These are phyloP conservation scores for Kwoniella pini DNA, from an alignment of 768 basidiomycete genomes.

Conservation along the genomic window DNA sequence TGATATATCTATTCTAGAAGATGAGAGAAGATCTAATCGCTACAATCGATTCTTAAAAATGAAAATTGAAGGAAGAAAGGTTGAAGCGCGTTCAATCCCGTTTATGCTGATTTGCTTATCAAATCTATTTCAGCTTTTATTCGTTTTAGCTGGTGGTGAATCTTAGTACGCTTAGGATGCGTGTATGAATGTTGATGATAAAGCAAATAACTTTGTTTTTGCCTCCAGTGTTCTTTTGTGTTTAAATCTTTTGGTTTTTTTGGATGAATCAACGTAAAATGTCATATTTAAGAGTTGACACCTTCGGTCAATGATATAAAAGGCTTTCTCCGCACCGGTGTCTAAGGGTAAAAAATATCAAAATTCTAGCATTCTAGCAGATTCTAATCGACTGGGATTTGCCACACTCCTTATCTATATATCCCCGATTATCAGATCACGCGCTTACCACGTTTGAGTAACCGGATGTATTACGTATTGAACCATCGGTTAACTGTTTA, in stretches of 20 bases:
- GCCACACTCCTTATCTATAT: constrained; percentile 11
- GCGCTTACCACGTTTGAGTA: neutral
- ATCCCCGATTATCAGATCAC: constrained; percentile 1
- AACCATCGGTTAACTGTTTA: constrained; percentile 1
- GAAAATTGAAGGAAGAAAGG: neutral
- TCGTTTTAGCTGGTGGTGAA: constrained; percentile 12
- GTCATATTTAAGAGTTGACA: neutral
- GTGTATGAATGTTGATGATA: constrained; percentile 2
- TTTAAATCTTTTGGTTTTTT: neutral
- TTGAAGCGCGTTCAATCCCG: neutral
- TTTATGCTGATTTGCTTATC: neutral
- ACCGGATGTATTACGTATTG: constrained; percentile 2
- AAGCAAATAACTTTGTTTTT: constrained; percentile 3
- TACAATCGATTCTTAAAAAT: constrained; percentile 4
- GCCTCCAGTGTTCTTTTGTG: constrained; percentile 6
- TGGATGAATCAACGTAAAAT: neutral
- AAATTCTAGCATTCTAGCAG: constrained; percentile 6
- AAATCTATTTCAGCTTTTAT: neutral
- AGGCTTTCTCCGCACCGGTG: no score
- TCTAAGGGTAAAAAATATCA: no score
- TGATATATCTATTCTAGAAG: neutral
- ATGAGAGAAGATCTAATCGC: constrained; percentile 13
- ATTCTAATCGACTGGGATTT: neutral
- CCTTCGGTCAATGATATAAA: constrained; percentile 12
- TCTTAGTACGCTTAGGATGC: constrained; percentile 12